Base-by-base conservation (phyloP, 495 filamentous ascomycete genomes). In the Pseudomonodictys pantanalensis region DNA sequence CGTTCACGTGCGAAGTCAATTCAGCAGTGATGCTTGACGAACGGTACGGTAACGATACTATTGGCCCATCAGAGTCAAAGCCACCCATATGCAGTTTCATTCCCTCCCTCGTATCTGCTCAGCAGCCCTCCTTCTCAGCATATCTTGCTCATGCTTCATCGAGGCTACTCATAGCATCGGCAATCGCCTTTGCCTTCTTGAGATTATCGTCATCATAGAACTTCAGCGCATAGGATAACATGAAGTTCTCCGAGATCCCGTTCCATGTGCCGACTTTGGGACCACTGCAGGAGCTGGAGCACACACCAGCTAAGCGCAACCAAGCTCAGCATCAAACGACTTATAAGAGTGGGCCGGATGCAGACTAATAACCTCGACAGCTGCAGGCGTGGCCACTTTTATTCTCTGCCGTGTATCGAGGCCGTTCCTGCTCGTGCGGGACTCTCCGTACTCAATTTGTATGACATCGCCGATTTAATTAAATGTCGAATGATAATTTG, bases 171-270 rank as follows among this genome's bases (percentile, higher is more conserved):
- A 58, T 33, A 25, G 18, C 54, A 20, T 48, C 25, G 1, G 43
- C 8, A 35, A 58, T 32, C 15, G 10, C n/a, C 30, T 49, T 32
- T n/a, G 43, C 60, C 22, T 58, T 46, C 47, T 64, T 15, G 47
- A 56, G 55, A 46, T 58, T 47, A 51, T 58, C 60, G 26, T 45
- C 46, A 39, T 64, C 39, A 39, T 62, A 58, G 54, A 58, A 58
- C 44, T 48, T 58, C 29, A 58, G 28, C 29, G 44, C 55, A 39
- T 72, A 54, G 43, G 12, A 51, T 20, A 55, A 47, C 58, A 70
- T 54, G 53, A 71, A 71, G 38, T 68, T 68, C 23, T 28, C 52
- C 25, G 65, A 66, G 48, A 59, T 58, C 15, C 60, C 54, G 46
- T 65, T 35, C 32, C 32, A 7, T 7, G 7, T 7, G 8, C 32